Conservation (phyloP, 805 yeast species). For the Ogataea ramenticola region DNA sequence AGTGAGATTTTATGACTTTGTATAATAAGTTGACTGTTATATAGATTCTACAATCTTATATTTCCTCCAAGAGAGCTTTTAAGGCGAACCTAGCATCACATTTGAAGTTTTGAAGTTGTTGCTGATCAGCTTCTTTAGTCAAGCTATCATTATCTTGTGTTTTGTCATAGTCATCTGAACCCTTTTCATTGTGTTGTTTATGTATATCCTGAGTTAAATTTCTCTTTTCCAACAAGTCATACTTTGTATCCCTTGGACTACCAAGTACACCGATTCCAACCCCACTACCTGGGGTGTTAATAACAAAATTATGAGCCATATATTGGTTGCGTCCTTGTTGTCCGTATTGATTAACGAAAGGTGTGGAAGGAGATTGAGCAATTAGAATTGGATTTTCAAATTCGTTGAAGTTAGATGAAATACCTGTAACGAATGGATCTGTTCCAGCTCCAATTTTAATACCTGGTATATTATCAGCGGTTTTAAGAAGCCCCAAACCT, state of each 20-base stretch:
- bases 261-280: conserved; percentile 4
- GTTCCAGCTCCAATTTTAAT: conserved; percentile 19
- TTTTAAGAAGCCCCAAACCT: background rate
- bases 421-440: conserved; percentile 23
- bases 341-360: background rate
- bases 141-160: too few species aligned
- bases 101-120: conserved; percentile 3
- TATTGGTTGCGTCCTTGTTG: background rate
- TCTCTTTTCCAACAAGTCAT: background rate
- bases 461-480: conserved; percentile 7
- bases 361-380: background rate
- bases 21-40: too few species aligned
- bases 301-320: background rate
- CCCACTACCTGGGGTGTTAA: background rate
- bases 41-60: too few species aligned
- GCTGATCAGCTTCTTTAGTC: background rate
- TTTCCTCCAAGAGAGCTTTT: conserved; percentile 18
- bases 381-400: conserved; percentile 12
- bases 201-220: background rate
- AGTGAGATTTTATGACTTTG: too few species aligned
- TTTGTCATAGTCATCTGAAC: background rate
- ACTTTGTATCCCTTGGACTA: background rate
- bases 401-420: conserved; percentile 16
- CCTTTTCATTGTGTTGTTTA: background rate
- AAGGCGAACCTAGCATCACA: conserved; percentile 22